phyloP scores from a whole-genome alignment of 305 asterid species.

The Fraxinus dipetala region DNA sequence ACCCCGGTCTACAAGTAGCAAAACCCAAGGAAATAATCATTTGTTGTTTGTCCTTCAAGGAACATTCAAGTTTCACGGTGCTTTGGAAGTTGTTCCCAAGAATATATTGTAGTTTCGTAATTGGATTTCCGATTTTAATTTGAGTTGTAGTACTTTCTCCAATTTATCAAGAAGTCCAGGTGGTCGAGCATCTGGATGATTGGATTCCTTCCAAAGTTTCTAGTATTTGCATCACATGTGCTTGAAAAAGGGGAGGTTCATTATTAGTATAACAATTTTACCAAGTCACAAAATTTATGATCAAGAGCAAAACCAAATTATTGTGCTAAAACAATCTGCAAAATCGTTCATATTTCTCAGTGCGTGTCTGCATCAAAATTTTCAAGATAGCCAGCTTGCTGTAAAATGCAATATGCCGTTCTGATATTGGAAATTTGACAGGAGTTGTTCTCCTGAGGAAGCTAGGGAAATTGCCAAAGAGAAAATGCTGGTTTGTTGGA shows the following conservation, averaged over 20 bases:
- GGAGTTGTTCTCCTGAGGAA: constrained; percentile 56
- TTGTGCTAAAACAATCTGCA: neutral
- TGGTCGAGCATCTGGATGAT: neutral
- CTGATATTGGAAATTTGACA: constrained; percentile 8
- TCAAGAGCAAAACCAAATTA: neutral
- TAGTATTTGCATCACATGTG: neutral
- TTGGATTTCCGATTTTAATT: neutral
- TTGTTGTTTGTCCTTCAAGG: neutral
- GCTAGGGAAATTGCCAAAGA: constrained; percentile 44
- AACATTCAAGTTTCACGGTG: neutral
- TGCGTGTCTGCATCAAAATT: neutral
- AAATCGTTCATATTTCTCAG: neutral
- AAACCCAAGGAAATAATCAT: neutral
- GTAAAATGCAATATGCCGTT: neutral
- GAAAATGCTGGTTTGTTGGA: constrained; percentile 72
- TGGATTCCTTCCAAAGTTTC: neutral
- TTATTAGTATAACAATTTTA: neutral
- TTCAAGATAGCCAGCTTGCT: neutral
- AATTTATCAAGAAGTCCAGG: neutral
- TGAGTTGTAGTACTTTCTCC: neutral
- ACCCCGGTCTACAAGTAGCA: too few species aligned
- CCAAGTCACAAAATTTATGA: neutral
- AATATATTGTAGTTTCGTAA: neutral
- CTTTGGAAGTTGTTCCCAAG: neutral
- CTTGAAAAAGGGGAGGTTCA: neutral